These are phyloP conservation scores for Ophiostoma pallidulum DNA, from an alignment of 2,329 filamentous ascomycete species.

Conservation along the genomic window DNA sequence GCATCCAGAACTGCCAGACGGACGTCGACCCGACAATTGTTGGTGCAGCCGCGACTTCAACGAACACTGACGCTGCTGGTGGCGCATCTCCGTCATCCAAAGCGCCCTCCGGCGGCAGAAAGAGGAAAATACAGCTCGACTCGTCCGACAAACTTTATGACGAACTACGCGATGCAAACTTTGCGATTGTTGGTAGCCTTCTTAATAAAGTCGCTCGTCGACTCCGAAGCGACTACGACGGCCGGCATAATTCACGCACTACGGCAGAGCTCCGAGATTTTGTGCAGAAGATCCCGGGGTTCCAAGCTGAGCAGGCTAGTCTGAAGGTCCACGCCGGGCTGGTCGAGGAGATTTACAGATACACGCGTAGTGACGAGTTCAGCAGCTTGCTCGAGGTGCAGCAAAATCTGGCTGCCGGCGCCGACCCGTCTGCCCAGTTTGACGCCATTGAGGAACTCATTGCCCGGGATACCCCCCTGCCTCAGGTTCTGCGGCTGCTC, in stretches of 20 bases:
- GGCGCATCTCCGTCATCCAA: conserved; percentile 43
- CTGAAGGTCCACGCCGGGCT: conserved; percentile 86
- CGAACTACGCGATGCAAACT: conserved; percentile 84
- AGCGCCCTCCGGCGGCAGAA: conserved; percentile 44
- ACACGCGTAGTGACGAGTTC: conserved; percentile 83
- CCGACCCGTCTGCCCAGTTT: conserved; percentile 81
- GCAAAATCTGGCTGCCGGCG: conserved; percentile 85
- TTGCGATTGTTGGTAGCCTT: conserved; percentile 81
- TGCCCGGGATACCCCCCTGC: conserved; percentile 68
- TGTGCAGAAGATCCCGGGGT: conserved; percentile 84
- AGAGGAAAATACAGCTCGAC: conserved; percentile 82
- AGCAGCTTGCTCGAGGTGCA: conserved; percentile 84
- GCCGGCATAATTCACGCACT: conserved; percentile 74
- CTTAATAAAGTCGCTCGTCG: conserved; percentile 86
- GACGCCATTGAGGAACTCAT: conserved; percentile 93
- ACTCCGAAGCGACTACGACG: conserved; percentile 78
- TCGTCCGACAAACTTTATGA: conserved; percentile 82
- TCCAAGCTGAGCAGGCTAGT: conserved; percentile 87
- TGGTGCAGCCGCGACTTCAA: conserved; percentile 39
- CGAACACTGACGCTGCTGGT: conserved; percentile 44
- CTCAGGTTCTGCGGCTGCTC: conserved; percentile 73
- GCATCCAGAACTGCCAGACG: conserved; percentile 83
- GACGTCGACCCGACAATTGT: conserved; percentile 88
- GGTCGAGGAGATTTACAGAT: conserved; percentile 90
- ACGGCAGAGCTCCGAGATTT: conserved; percentile 89